Evolutionary conservation across 225 moss, liverwort and hornwort species (phyloP).

Genomic region (Pseudoscleropodium purum): DNA sequence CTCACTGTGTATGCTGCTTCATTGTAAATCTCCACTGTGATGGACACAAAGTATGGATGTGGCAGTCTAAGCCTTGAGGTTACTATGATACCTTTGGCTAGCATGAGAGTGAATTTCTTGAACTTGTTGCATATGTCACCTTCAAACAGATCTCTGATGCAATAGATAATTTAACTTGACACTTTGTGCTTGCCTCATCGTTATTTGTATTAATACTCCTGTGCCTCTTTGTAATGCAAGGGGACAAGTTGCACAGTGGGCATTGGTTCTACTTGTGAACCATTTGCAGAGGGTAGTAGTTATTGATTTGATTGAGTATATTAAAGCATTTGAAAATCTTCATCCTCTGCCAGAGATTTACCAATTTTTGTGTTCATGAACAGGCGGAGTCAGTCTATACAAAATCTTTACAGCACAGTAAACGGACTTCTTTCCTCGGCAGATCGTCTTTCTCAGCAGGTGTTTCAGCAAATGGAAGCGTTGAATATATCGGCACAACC

Average conservation of each 20-base stretch:
- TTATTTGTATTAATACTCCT: not conserved
- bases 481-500: slow-evolving; percentile 60
- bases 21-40: not conserved
- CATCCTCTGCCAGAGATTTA: not conserved
- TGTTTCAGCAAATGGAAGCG: slow-evolving; percentile 77
- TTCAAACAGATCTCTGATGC: not conserved
- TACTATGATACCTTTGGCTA: not conserved
- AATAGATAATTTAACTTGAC: not conserved
- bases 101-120: not conserved
- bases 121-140: not conserved
- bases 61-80: not conserved
- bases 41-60: not conserved
- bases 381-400: slow-evolving; percentile 77
- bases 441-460: slow-evolving; percentile 71
- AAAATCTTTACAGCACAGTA: slow-evolving; percentile 94
- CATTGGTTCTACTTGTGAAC: not conserved
- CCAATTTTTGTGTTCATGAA: slow-evolving; percentile 1
- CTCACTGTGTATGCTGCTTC: not conserved
- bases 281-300: not conserved
- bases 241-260: not conserved
- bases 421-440: slow-evolving; percentile 89
- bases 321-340: not conserved
- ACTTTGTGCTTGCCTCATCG: not conserved
- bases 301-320: not conserved
- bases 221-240: not conserved